phyloP scores from a whole-genome alignment of 805 yeast species.

The Candida wancherniae region DNA sequence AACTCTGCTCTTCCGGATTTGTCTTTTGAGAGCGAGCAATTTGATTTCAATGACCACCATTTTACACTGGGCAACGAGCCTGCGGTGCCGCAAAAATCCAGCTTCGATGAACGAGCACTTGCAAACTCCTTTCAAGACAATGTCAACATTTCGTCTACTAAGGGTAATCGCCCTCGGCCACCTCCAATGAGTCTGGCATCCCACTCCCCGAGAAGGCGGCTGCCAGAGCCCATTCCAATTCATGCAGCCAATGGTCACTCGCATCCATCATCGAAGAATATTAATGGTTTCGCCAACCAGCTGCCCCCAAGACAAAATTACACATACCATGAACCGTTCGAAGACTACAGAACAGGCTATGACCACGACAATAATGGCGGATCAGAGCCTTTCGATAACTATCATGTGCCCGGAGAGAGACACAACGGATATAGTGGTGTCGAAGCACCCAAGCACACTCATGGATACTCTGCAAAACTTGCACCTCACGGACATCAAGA shows the following conservation, averaged over 20 bases:
- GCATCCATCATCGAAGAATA: too few relatives aligned
- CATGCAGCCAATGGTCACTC: too few relatives aligned
- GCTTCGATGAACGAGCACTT: too few relatives aligned
- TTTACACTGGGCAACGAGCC: neutral
- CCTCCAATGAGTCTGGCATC: neutral
- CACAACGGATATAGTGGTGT: too few relatives aligned
- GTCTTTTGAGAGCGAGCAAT: slow-evolving; percentile 6
- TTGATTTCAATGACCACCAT: slow-evolving; percentile 6
- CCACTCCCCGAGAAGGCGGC: too few relatives aligned
- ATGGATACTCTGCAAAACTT: too few relatives aligned
- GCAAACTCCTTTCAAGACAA: slow-evolving; percentile 2
- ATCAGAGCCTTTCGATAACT: slow-evolving; percentile 26
- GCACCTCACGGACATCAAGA: too few relatives aligned
- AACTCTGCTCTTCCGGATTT: slow-evolving; percentile 10
- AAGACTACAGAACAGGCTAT: slow-evolving; percentile 19
- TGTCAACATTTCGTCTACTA: neutral
- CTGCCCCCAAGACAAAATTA: too few relatives aligned
- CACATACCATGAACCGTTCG: slow-evolving; percentile 26
- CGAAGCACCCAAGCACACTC: too few relatives aligned
- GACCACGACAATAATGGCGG: slow-evolving; percentile 11
- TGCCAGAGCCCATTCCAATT: too few relatives aligned
- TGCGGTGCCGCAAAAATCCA: too few relatives aligned
- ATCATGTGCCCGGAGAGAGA: slow-evolving; percentile 19
- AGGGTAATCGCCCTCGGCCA: neutral
- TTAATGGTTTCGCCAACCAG: too few relatives aligned